Base-by-base conservation (phyloP, 179 eudicot genomes). In the Sideroxylon spinosum region DNA sequence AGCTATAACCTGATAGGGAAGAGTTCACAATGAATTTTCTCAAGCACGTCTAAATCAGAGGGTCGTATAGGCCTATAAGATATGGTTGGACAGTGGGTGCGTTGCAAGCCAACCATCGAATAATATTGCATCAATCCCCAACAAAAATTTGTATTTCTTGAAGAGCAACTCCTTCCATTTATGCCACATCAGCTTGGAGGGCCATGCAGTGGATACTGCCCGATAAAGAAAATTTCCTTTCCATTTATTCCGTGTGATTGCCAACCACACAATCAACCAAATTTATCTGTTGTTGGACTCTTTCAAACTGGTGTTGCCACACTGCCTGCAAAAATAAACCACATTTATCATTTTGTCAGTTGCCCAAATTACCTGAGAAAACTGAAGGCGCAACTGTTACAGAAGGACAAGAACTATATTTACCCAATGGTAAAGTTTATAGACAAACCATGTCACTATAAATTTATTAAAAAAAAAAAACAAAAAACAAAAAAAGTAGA, bases 1-100 rank as follows among this genome's bases (percentile, higher is more conserved):
- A 59, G 26, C 73, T 81, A 37, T 3, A 29, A 94, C 99, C 99
- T 93, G 77, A 96, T 91, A 75, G 99, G 99, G 75, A 96, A 96
- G 16, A 96, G 85, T 80, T 91, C 90, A 32, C 86, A 81, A 76
- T 96, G 99, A 68, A 92, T 80, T 82, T 88, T 88, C 81, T 85
- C 86, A 76, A 96, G 90, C 78, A 89, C 84, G 23, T 79, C 86
- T 23, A 89, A 79, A 83, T 96, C 99, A 63, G 98, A 89, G 57
- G 98, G 91, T 60, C 68, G 81, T 57, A 96, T 86, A 44, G 93
- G 92, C 86, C 99, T 90, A 85, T 92, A 96, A 22, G 84, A 77
- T 80, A 96, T 84, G 67, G 80, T 79, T 49, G 99, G 94, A 75
- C 81, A 88, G 82, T 76, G 85, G 76, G 90, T 78, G 22, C 80